A percentile compares a stretch with the other conserved stretches of the same genome.
Conservation (phyloP, 805 yeast species). For the Lachancea sp. region DNA sequence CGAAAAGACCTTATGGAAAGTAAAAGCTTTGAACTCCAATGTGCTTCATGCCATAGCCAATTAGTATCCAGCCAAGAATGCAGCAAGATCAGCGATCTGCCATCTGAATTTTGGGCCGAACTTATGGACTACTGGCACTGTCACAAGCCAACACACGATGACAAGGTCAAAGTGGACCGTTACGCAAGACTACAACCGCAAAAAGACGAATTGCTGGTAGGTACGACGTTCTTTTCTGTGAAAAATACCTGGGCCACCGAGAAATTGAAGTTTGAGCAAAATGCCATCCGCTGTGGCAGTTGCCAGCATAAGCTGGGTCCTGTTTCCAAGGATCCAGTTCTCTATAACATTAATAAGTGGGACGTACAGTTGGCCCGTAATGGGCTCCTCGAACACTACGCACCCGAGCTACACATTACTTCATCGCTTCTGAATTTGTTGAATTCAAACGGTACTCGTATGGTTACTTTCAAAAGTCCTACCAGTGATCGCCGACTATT, state of each 20-base stretch:
- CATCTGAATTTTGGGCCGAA: conserved; percentile 90
- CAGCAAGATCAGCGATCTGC: conserved; percentile 49
- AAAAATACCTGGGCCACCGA: conserved; percentile 12
- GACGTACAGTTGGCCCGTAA: conserved; percentile 11
- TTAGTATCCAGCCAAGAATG: conserved; percentile 15
- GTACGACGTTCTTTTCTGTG: conserved; percentile 22
- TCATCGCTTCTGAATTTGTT: conserved; percentile 19
- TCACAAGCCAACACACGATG: conserved; percentile 57
- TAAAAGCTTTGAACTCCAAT: conserved; percentile 12
- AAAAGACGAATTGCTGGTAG: conserved; percentile 23
- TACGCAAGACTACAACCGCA: conserved; percentile 24
- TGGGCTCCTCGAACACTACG: conserved; percentile 9
- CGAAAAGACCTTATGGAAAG: conserved; percentile 14
- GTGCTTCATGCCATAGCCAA: conserved; percentile 14
- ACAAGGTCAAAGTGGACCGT: conserved; percentile 10
- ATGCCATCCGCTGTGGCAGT: conserved; percentile 12
- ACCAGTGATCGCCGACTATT: conserved; percentile 7
- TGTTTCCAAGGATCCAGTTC: conserved; percentile 12
- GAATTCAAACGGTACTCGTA: conserved; percentile 23
- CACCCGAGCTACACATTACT: conserved; percentile 21
- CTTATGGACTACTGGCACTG: conserved; percentile 98
- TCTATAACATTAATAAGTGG: conserved; percentile 28
- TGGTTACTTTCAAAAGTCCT: conserved; percentile 15
- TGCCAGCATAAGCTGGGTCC: conserved; percentile 22
- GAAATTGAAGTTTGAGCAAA: not conserved